Evolutionary conservation across 768 basidiomycete genomes (phyloP).

Genomic region (Amanita fuliginea): DNA sequence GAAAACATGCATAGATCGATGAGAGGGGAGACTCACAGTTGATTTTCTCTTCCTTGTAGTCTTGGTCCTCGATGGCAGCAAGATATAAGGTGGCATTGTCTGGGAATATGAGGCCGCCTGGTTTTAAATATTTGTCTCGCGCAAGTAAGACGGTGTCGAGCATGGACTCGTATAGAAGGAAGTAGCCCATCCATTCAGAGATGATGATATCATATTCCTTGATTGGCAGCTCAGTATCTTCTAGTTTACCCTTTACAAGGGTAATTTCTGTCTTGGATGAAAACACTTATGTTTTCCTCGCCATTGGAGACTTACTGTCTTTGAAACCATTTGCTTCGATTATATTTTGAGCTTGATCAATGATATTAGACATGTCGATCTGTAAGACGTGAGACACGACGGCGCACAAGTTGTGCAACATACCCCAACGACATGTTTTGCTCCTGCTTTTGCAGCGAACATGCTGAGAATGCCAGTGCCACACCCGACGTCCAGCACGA

Average conservation of each 20-base stretch:
- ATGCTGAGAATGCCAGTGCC: slow-evolving; percentile 97
- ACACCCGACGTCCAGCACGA: slow-evolving; percentile 95
- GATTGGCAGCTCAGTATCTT: slow-evolving; percentile 83
- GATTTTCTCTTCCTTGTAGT: slow-evolving; percentile 99
- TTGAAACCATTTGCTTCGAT: slow-evolving; percentile 94
- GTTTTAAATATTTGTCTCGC: slow-evolving; percentile 92
- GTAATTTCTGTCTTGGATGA: slow-evolving; percentile 58
- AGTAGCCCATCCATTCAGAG: slow-evolving; percentile 99
- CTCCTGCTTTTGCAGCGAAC: slow-evolving; percentile 96
- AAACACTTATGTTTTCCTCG: slow-evolving; percentile 3
- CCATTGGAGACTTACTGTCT: slow-evolving; percentile 52
- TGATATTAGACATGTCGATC: slow-evolving; percentile 99
- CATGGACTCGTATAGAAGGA: slow-evolving; percentile 98
- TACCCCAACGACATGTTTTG: slow-evolving; percentile 88
- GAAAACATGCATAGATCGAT: not conserved
- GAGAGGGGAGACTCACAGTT: slow-evolving; percentile 56
- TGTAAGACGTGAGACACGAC: slow-evolving; percentile 18
- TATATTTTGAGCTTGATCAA: slow-evolving; percentile 97
- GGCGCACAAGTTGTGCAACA: slow-evolving; percentile 18
- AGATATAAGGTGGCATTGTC: slow-evolving; percentile 88
- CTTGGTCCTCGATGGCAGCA: slow-evolving; percentile 97
- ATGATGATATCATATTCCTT: slow-evolving; percentile 96
- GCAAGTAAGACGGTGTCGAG: slow-evolving; percentile 96
- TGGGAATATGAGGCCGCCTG: slow-evolving; percentile 88
- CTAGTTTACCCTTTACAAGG: slow-evolving; percentile 95